phyloP scores from a whole-genome alignment of 345 rosid species.

The Punica granatum region DNA sequence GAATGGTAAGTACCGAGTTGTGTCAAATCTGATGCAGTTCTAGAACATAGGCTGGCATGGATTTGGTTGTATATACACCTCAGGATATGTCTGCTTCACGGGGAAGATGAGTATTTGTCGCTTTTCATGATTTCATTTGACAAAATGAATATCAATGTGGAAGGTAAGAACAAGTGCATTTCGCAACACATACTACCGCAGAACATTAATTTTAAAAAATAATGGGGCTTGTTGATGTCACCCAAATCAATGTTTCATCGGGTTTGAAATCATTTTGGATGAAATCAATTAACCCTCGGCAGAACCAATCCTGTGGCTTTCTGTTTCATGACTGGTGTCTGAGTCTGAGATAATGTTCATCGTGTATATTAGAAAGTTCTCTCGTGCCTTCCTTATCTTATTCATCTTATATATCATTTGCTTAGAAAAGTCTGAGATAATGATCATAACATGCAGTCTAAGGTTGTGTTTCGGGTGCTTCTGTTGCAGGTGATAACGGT shows the following conservation, averaged over 20 bases:
- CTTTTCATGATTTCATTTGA: no score
- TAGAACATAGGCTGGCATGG: no score
- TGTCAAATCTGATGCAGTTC: neutral
- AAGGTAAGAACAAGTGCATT: no score
- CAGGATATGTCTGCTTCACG: no score
- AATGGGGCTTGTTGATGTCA: neutral
- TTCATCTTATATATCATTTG: neutral
- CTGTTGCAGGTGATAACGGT: conserved; percentile 74
- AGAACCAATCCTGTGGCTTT: neutral
- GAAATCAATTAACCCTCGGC: neutral
- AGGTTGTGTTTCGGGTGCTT: neutral
- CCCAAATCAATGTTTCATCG: neutral
- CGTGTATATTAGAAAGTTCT: neutral
- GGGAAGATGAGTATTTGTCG: no score
- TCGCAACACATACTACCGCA: neutral
- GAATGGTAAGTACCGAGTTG: conserved; percentile 52
- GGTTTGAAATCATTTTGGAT: neutral
- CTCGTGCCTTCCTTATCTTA: neutral
- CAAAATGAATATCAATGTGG: no score
- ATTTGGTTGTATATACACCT: no score
- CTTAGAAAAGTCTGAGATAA: neutral
- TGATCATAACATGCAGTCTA: neutral
- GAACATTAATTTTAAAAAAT: neutral
- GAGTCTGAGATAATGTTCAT: neutral
- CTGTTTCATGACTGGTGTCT: neutral